These are phyloP conservation scores for Medicago ruthenica DNA, from an alignment of 306 rosid genomes.

Conservation along the genomic window DNA sequence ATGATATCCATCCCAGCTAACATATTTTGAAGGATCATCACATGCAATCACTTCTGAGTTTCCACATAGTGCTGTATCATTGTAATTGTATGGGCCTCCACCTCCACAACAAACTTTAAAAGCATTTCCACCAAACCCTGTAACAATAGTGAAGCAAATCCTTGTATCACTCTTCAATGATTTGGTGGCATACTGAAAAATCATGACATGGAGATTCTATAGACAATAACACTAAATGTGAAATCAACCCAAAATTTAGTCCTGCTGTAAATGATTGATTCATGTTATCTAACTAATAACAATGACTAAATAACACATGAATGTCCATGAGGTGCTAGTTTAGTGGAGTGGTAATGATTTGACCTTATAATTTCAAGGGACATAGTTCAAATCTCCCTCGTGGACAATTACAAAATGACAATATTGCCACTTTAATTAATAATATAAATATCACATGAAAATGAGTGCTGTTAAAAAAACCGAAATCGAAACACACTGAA, in stretches of 20 bases:
- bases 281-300: background rate
- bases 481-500: too few relatives aligned
- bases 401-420: too few relatives aligned
- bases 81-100: constrained; percentile 52
- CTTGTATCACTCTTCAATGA: constrained; percentile 1
- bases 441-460: too few relatives aligned
- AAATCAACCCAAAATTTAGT: constrained; percentile 11
- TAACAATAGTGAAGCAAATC: background rate
- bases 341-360: too few relatives aligned
- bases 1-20: constrained; percentile 72
- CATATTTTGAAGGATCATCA: constrained; percentile 58
- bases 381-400: too few relatives aligned
- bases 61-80: constrained; percentile 42
- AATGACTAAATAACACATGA: too few relatives aligned
- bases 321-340: too few relatives aligned
- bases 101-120: constrained; percentile 56
- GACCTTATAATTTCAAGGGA: too few relatives aligned
- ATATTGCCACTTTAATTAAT: too few relatives aligned
- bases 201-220: background rate
- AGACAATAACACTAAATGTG: background rate
- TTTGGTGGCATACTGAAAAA: background rate
- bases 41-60: constrained; percentile 31
- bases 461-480: too few relatives aligned
- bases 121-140: constrained; percentile 50
- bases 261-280: background rate